Evolutionary conservation across 768 basidiomycete genomes (phyloP), one percentile per base, ranked within the genome.

Genomic region (Collybia sordida): DNA sequence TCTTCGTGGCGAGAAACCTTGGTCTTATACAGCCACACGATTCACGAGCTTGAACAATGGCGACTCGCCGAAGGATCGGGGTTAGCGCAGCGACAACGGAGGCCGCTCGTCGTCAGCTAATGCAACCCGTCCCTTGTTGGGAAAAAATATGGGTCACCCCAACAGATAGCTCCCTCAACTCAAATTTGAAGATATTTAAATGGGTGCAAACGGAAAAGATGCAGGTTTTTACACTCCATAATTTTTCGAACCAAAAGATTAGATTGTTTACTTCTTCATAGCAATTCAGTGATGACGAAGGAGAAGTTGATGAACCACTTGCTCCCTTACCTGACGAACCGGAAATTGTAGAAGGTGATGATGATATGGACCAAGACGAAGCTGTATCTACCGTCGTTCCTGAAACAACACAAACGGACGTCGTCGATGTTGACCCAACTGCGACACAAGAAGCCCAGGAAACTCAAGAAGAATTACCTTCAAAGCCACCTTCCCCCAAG

Each of bases 211-310:
- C 88, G 12, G 87, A 91, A 50, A 88, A 83, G 65, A 73, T 74
- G 41, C 90, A 90, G 75, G 90, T 88, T 59, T 54, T 41, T 37
- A 41, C 21, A 8, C 15, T 12, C 38, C 19, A 15, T 22, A 34
- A 41, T 31, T 12, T 35, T 31, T 31, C 49, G 49, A 35, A 14
- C 14, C 9, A 21, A 4, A 19, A 31, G 9, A 31, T 7, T 14
- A 12, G 31, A 14, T 21, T 34, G 15, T 19, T 41, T 22, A 45
- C 36, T 3, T 12, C 37, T 23, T 36, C 21, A 7, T 53, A 93
- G 90, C 88, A 91, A 77, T 93, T 93, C 59, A 90, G 87, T 60
- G 90, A 93, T 60, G 88, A 92, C 51, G 91, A 93, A 60, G 87
- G 80, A 44, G 86, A 83, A 54, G 80, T 72, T 0, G 88, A 93